Base-by-base conservation (phyloP, 805 yeast species). In the Candida patagonica region DNA sequence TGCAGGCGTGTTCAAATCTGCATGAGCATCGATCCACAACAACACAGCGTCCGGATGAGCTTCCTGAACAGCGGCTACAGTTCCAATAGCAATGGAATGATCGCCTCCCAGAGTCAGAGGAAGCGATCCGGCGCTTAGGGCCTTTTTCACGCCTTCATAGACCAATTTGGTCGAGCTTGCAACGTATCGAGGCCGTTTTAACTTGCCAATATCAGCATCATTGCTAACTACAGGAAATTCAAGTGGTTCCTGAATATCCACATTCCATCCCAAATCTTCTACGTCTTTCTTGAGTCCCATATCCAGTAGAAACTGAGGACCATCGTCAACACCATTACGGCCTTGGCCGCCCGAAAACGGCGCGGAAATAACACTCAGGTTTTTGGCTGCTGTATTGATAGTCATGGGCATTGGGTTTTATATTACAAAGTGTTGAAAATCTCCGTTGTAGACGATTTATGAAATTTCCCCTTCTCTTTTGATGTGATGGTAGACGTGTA, bases 341-440 rank as follows among this genome's bases (percentile, higher is more conserved):
- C 86, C 88, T 61, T 89, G 98, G 45, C 98, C 98, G 19, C 96
- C 97, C 26, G 87, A 76, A 62, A 89, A 92, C 38, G 97, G 97
- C 0, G 96, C 96, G 15, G 79, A 68, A 44, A 92, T 74, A 40
- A 89, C 66, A n/a, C 86, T 72, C 13, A 46, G 29, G n/a, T 25
- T 20, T 42, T 40, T 40, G 20, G 20, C 15, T 17, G 23, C n/a
- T n/a, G 37, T 15, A 24, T 29, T 20, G 16, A 15, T 20, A 8
- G 31, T 29, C 31, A 29, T 29, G 15, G 15, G 5, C 20, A 29
- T 15, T 29, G n/a, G 17, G 17, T 12, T n/a, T 15, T 7, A 31
- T 31, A 21, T 10, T n/a, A 29, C 16, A 29, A 7, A 12, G n/a
- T 12, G 16, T 29, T n/a, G n/a, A n/a, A n/a, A n/a, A n/a, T n/a